Percentiles rank a stretch among this genome's conserved stretches.
Conservation (phyloP, 129 eudicot genomes). For the Glebionis coronaria region DNA sequence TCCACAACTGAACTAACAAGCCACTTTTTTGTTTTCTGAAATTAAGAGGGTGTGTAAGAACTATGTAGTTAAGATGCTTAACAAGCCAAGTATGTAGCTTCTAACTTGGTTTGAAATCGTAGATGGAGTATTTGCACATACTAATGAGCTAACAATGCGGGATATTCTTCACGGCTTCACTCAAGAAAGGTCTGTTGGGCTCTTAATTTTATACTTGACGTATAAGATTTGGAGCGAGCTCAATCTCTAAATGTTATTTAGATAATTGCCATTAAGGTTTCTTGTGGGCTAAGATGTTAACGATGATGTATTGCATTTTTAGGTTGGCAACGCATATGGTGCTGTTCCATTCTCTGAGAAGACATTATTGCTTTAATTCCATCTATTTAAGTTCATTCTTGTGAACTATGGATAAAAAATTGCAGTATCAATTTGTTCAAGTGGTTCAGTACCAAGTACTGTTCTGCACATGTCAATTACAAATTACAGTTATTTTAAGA, state of each 20-base stretch:
- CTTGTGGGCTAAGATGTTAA: slow-evolving; percentile 62
- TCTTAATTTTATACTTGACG: slow-evolving; percentile 36
- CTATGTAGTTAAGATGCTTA: slow-evolving; percentile 31
- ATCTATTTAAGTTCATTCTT: slow-evolving; percentile 34
- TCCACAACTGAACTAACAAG: too few species aligned
- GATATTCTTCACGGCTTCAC: slow-evolving; percentile 60
- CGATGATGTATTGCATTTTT: slow-evolving; percentile 67
- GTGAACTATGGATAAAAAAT: slow-evolving; percentile 31
- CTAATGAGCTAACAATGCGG: slow-evolving; percentile 89
- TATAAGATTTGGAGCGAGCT: slow-evolving; percentile 42
- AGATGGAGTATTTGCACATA: slow-evolving; percentile 86
- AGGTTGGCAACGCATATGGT: slow-evolving; percentile 89
- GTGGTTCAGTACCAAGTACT: slow-evolving; percentile 13
- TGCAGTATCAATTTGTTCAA: slow-evolving; percentile 22
- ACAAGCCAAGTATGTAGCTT: slow-evolving; percentile 31
- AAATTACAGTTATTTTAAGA: neutral
- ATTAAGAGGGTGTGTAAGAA: slow-evolving; percentile 37
- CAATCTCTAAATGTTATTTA: slow-evolving; percentile 34
- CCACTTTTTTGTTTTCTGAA: too few species aligned
- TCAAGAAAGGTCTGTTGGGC: slow-evolving; percentile 83
- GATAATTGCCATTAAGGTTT: slow-evolving; percentile 41
- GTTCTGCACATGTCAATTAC: neutral
- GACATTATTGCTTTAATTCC: slow-evolving; percentile 56
- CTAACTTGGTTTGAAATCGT: slow-evolving; percentile 90
- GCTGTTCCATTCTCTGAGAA: slow-evolving; percentile 75